Conservation (phyloP, 2,329 filamentous ascomycete genomes). For the Neoascochyta sp. region DNA sequence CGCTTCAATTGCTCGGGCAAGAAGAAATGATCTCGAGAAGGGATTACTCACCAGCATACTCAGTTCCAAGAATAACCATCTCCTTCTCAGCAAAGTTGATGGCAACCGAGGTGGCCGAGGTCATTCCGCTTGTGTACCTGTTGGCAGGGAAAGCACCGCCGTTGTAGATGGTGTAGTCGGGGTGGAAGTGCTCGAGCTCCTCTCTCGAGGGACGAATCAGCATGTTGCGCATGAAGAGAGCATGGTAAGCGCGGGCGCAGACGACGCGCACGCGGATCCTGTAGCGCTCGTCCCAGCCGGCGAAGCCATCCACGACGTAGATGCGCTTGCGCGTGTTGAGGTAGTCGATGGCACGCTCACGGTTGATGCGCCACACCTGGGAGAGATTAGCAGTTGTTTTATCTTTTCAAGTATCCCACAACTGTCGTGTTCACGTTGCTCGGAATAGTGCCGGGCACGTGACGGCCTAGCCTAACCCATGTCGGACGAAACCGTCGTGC, state of each 20-base stretch:
- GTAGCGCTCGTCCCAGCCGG: slow-evolving; percentile 98
- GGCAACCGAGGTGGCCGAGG: slow-evolving; percentile 92
- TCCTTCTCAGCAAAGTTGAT: slow-evolving; percentile 99
- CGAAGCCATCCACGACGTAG: slow-evolving; percentile 96
- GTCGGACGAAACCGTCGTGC: slow-evolving; percentile 14
- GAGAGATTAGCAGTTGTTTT: too few species aligned
- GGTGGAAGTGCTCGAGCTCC: slow-evolving; percentile 96
- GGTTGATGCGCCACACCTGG: slow-evolving; percentile 99
- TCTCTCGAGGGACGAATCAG: slow-evolving; percentile 88
- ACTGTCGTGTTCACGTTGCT: slow-evolving; percentile 20
- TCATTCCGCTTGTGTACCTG: slow-evolving; percentile 97
- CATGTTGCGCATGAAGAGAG: slow-evolving; percentile 99
- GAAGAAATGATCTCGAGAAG: not conserved
- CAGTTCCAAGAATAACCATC: slow-evolving; percentile 99
- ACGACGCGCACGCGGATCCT: slow-evolving; percentile 95
- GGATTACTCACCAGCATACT: slow-evolving; percentile 78
- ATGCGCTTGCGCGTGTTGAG: slow-evolving; percentile 98
- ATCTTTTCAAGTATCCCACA: too few species aligned
- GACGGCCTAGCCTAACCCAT: slow-evolving; percentile 7
- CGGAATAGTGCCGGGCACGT: slow-evolving; percentile 14
- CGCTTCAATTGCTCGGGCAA: not conserved
- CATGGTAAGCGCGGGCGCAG: slow-evolving; percentile 98
- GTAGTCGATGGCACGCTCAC: slow-evolving; percentile 97
- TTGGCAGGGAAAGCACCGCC: slow-evolving; percentile 98
- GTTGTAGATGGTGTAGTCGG: slow-evolving; percentile 99